Evolutionary conservation across 305 asterid genomes (phyloP).

Genomic region (Withania somnifera): DNA sequence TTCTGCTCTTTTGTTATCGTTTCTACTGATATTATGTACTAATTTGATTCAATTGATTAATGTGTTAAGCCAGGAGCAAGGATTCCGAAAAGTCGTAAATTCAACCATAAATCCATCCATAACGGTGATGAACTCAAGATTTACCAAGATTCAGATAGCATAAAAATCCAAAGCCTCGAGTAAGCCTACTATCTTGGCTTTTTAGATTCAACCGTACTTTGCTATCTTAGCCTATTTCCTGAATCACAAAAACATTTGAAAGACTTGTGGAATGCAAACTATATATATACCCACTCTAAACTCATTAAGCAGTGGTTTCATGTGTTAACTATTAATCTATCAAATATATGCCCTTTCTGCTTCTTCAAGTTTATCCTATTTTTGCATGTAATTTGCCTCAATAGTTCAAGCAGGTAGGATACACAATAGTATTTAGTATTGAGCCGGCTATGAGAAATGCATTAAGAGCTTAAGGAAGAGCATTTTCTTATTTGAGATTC

Average conservation of each 20-base stretch:
- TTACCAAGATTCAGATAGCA: constrained; percentile 40
- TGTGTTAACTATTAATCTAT: background rate
- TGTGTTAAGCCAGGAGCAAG: too few species aligned
- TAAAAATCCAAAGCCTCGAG: constrained; percentile 22
- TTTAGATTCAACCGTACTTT: too few species aligned
- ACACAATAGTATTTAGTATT: background rate
- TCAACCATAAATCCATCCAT: constrained; percentile 24
- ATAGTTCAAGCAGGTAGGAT: background rate
- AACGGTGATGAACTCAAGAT: constrained; percentile 41
- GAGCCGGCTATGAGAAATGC: background rate
- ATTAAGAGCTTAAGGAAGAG: background rate
- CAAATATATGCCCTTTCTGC: background rate
- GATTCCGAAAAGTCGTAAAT: too few species aligned
- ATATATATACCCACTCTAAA: background rate
- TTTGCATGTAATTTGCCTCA: background rate
- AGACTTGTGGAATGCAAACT: background rate
- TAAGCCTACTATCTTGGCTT: constrained; percentile 11
- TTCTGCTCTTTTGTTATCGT: too few species aligned
- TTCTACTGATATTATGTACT: too few species aligned
- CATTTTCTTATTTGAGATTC: background rate
- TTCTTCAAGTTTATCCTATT: background rate
- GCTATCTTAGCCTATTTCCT: background rate
- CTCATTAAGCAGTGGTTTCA: background rate
- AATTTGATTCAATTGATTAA: too few species aligned
- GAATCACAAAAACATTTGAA: background rate